Base-by-base conservation (phyloP, 371 early-diverging fungal species). In the Mortierella sp. region DNA sequence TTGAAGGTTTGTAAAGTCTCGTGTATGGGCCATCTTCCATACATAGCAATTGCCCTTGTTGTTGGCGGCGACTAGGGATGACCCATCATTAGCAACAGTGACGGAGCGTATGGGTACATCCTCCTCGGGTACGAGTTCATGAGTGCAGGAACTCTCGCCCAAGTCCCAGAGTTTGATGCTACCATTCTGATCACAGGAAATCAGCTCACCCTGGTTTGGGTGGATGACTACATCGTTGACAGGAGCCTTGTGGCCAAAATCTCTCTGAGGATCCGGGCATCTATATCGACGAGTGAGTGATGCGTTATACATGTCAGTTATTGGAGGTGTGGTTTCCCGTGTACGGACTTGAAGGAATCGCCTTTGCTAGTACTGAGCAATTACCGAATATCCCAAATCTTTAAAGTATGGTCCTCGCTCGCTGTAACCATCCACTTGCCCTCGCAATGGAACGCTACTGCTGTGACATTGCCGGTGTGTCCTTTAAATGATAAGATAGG, bases 141-240 rank as follows among this genome's bases (percentile, higher is more conserved):
- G 95, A 11, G 96, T 95, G 83, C 95, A 97, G 5, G 92, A 87
- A 77, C 95, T 94, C 54, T 94, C 96, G n/a, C 92, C 91, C 72
- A 97, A 83, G 87, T 97, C 94, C 97, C 97, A 97, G 20, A 98
- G 91, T 70, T 94, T 95, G 51, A 98, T 94, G 45, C 90, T 86
- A 5, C 99, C 99, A 72, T 93, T 94, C 74, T 97, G 97, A 87
- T 98, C 98, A 84, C 97, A 96, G 0, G 97, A 96, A 58, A 97
- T 91, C 10, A 98, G 81, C 75, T 98, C 96, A 43, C 96, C 97
- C 84, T 97, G 97, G 77, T 98, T 90, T 0, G 99, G 97, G 85
- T 98, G 97, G 78, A 98, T 96, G 2, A 95, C 95, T 28, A 97
- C 94, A 83, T 97, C 97, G 70, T 95, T 97, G 64, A 98, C 96